These are phyloP conservation scores for Kodamaea jinghongensis DNA, from an alignment of 805 yeast species.

Conservation along the genomic window DNA sequence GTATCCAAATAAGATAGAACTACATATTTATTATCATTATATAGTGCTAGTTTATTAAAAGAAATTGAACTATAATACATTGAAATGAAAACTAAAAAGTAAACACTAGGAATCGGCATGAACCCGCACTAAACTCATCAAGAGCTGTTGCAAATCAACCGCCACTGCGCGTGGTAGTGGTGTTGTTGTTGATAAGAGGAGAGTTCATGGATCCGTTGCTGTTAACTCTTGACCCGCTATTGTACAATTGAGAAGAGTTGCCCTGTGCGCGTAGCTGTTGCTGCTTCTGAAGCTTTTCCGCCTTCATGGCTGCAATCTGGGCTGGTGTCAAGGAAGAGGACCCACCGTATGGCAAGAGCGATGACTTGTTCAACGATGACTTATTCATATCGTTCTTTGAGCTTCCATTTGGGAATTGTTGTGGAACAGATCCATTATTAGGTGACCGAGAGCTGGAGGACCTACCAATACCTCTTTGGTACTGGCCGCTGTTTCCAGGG, in stretches of 20 bases:
- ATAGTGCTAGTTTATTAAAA: not conserved
- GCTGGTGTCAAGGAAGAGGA: constrained; percentile 3
- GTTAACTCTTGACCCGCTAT: constrained; percentile 5
- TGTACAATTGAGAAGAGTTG: constrained; percentile 8
- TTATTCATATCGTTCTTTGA: too few species aligned
- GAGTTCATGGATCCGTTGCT: constrained; percentile 1
- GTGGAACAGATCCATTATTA: not conserved
- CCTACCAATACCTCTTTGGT: constrained; percentile 1
- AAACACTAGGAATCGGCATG: too few species aligned
- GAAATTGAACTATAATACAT: constrained; percentile 4
- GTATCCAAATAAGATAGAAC: too few species aligned
- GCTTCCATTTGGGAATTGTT: not conserved
- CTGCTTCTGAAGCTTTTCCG: constrained; percentile 8
- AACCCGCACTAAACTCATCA: constrained; percentile 1
- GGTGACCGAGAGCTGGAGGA: too few species aligned
- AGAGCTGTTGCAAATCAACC: not conserved
- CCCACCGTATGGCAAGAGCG: too few species aligned
- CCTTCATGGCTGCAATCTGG: constrained; percentile 7
- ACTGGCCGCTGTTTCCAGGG: constrained; percentile 1
- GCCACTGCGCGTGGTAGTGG: too few species aligned
- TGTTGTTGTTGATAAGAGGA: not conserved
- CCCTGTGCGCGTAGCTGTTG: constrained; percentile 6
- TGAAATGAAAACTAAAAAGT: not conserved
- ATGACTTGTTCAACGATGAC: too few species aligned
- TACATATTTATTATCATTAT: not conserved